phyloP scores from a whole-genome alignment of 2,329 filamentous ascomycete genomes.

The Epichloe gansuensis region DNA sequence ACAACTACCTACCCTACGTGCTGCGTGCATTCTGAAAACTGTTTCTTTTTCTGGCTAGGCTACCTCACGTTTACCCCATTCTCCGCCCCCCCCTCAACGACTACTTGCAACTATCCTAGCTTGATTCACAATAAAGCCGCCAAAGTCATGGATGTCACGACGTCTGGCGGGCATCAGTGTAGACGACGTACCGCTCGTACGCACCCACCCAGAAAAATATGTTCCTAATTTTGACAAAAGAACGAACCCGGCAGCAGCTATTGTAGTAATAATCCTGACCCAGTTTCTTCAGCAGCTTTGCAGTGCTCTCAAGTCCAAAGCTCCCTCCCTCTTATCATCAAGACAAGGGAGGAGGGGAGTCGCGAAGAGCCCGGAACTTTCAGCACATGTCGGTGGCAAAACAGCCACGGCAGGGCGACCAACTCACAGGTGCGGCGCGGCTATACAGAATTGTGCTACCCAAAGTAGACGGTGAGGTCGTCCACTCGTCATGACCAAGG shows the following conservation, averaged over 20 bases:
- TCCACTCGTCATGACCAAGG: conserved; percentile 5
- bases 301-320: neutral
- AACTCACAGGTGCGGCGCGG: neutral
- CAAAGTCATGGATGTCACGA: neutral
- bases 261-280: neutral
- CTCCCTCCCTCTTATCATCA: neutral
- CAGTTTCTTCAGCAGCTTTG: neutral
- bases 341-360: neutral
- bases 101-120: conserved; percentile 2
- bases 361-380: neutral
- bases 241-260: neutral
- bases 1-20: too few relatives aligned
- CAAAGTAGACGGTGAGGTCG: conserved; percentile 2
- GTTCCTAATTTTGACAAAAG: neutral
- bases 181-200: neutral
- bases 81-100: neutral
- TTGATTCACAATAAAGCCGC: neutral
- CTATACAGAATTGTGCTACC: conserved; percentile 1
- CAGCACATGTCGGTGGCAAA: neutral
- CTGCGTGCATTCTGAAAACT: conserved; percentile 4
- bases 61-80: neutral
- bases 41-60: neutral
- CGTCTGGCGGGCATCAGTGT: neutral
- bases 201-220: neutral
- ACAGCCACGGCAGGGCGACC: neutral